These are phyloP conservation scores for Verticillium zaregamsianum DNA, from an alignment of 2,329 filamentous ascomycete species.

Conservation along the genomic window DNA sequence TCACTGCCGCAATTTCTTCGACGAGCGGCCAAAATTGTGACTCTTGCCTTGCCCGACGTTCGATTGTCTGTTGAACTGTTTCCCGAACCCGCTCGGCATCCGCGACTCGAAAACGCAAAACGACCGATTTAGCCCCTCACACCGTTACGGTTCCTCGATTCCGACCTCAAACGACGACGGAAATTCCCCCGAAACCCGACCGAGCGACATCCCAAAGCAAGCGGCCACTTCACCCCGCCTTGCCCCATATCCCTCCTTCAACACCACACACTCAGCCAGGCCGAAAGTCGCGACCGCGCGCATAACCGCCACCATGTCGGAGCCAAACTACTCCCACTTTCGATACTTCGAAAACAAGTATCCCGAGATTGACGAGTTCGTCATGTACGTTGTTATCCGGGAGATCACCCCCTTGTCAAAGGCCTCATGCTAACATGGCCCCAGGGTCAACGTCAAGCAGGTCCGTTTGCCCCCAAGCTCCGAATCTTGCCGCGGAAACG, in stretches of 20 bases:
- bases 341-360: conserved; percentile 98
- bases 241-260: conserved; percentile 18
- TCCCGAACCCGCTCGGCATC: neutral
- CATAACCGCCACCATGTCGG: conserved; percentile 71
- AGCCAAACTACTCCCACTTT: conserved; percentile 69
- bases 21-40: conserved; percentile 5
- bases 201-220: conserved; percentile 11
- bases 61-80: neutral
- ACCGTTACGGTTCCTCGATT: neutral
- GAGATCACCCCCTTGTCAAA: neutral
- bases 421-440: neutral
- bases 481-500: neutral
- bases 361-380: conserved; percentile 98
- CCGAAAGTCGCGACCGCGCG: conserved; percentile 11
- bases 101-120: neutral
- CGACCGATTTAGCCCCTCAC: neutral
- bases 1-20: conserved; percentile 6
- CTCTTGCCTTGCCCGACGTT: neutral
- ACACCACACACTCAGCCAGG: conserved; percentile 10
- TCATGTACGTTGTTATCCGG: conserved; percentile 56
- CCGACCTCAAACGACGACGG: neutral
- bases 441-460: conserved; percentile 89
- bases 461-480: conserved; percentile 42
- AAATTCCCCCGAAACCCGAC: conserved; percentile 1
- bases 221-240: conserved; percentile 22